Percentiles rank a stretch among this genome's conserved stretches.
Evolutionary conservation across 495 filamentous ascomycete genomes (phyloP).

Genomic region (Bacidia gigantensis): DNA sequence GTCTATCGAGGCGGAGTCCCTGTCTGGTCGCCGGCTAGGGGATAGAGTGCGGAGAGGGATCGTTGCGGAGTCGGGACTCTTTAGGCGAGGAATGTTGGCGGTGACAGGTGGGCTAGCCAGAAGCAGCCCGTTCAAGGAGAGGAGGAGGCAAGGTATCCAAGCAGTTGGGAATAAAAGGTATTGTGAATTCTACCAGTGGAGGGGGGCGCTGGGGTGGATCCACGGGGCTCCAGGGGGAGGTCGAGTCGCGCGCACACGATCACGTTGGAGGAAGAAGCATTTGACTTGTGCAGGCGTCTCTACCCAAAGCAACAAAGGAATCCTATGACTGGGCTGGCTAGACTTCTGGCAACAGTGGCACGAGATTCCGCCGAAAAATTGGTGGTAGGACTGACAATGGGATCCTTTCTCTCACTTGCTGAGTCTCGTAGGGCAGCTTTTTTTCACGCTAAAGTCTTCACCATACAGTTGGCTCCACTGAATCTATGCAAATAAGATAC

Average conservation of each 20-base stretch:
- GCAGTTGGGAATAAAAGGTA: slow-evolving; percentile 7
- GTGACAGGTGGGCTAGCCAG: slow-evolving; percentile 32
- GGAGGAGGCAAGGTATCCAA: slow-evolving; percentile 4
- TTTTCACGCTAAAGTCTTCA: background rate
- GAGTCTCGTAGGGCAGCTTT: background rate
- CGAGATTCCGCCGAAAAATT: background rate
- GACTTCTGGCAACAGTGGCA: background rate
- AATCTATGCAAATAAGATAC: background rate
- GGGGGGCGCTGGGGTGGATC: slow-evolving; percentile 15
- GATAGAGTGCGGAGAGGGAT: slow-evolving; percentile 46
- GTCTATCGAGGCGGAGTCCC: slow-evolving; percentile 26
- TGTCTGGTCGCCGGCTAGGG: slow-evolving; percentile 25
- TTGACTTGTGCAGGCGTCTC: slow-evolving; percentile 6
- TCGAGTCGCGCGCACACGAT: slow-evolving; percentile 12
- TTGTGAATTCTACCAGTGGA: slow-evolving; percentile 8
- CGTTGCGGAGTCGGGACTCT: slow-evolving; percentile 30
- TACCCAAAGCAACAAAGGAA: background rate
- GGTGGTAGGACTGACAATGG: background rate
- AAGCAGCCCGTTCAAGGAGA: slow-evolving; percentile 26
- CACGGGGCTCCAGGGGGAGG: slow-evolving; percentile 8
- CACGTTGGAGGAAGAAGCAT: slow-evolving; percentile 17
- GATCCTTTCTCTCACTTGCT: background rate
- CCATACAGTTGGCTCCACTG: background rate
- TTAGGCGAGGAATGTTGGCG: slow-evolving; percentile 48
- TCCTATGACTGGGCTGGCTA: background rate